phyloP scores from a whole-genome alignment of 140 eudicot species.

The Bidens hawaiensis region DNA sequence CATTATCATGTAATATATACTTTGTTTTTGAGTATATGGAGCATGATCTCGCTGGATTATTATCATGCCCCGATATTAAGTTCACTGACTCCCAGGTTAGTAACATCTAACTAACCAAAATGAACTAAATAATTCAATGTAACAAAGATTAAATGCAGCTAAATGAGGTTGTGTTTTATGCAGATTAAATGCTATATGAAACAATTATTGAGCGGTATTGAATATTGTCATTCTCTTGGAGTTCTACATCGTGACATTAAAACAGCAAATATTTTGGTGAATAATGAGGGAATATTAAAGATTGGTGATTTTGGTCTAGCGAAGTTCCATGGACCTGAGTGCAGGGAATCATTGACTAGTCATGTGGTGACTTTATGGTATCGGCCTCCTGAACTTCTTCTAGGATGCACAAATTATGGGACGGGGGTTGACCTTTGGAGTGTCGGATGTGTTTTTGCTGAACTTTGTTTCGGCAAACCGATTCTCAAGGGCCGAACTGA shows the following conservation, averaged over 20 bases:
- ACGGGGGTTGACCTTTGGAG: slow-evolving; percentile 82
- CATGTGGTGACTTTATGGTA: slow-evolving; percentile 97
- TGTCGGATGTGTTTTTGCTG: slow-evolving; percentile 86
- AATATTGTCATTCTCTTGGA: slow-evolving; percentile 76
- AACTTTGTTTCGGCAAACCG: slow-evolving; percentile 68
- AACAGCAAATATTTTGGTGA: slow-evolving; percentile 71
- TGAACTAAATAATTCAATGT: background rate
- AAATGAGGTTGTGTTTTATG: slow-evolving; percentile 10
- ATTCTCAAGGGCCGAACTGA: slow-evolving; percentile 82
- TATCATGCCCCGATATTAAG: slow-evolving; percentile 66
- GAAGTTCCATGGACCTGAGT: slow-evolving; percentile 33
- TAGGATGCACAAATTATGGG: slow-evolving; percentile 76
- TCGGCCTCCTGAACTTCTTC: slow-evolving; percentile 88
- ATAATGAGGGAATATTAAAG: slow-evolving; percentile 72
- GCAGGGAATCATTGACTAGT: slow-evolving; percentile 53
- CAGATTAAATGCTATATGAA: slow-evolving; percentile 88
- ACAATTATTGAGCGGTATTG: slow-evolving; percentile 65
- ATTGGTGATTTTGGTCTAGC: slow-evolving; percentile 93
- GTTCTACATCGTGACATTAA: slow-evolving; percentile 84
- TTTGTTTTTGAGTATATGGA: slow-evolving; percentile 94
- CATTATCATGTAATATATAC: slow-evolving; percentile 56
- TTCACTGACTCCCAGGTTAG: slow-evolving; percentile 75
- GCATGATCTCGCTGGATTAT: slow-evolving; percentile 74
- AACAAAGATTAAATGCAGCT: slow-evolving; percentile 1
- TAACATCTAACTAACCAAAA: slow-evolving; percentile 14